Evolutionary conservation across 2,329 filamentous ascomycete species (phyloP), one percentile per base, ranked within the genome.

Genomic region (Rosellinia necatrix): DNA sequence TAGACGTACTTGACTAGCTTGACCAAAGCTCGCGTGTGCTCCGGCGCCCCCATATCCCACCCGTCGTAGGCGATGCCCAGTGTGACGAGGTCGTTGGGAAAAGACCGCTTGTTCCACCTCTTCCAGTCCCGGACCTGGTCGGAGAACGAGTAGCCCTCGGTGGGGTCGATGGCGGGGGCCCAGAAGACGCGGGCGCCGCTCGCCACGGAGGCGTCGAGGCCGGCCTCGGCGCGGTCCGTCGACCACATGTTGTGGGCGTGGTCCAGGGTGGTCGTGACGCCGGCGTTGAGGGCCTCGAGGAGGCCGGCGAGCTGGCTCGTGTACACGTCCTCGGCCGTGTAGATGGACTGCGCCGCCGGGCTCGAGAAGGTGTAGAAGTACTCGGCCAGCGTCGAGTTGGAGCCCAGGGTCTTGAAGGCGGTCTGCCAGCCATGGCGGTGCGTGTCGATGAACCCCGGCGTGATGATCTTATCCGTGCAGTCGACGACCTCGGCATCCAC

Each of bases 351-450:
- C 4, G 72, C 60, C 0, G 68, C 69, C 6, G 61, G 72, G 41
- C 73, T 70, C 29, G 72, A 70, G 51, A 75, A 78, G 7, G 74
- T 73, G 29, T 50, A 48, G 32, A 82, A 73, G 65, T 82, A 84
- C 41, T 81, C 74, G 4, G 74, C 68, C 13, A 83, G 66, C 0
- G 74, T 79, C 0, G 77, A 78, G 61, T 85, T 82, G 6, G 80
- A 77, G 1, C 60, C 77, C 1, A 85, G 62, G 0, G 81, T 83
- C 62, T 80, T 81, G 62, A 78, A 76, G 8, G 74, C 78, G 0
- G 82, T 83, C 63, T 84, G 80, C 82, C 81, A 83, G 0, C 76
- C 74, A 58, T 83, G 80, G 1, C 77, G 76, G 60, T 85, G 82
- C 0, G 81, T 84, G 66, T 84, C 79, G 54, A 85, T 72, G 66